phyloP scores from a whole-genome alignment of 2,329 filamentous ascomycete species.

The Lecanicillium sp. region DNA sequence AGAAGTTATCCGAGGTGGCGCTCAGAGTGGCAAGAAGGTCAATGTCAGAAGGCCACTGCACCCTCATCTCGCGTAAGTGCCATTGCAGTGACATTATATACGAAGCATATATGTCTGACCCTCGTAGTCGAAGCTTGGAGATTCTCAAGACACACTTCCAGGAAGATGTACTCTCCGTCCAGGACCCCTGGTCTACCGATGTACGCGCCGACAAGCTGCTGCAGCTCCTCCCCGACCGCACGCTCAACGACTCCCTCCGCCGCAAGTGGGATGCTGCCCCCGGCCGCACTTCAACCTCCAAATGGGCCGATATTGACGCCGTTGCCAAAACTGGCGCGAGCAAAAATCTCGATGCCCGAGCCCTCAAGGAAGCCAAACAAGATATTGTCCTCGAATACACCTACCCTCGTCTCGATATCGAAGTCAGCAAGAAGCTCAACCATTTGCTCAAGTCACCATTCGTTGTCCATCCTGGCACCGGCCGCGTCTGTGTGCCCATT shows the following conservation, averaged over 20 bases:
- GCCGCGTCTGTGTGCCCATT: conserved; percentile 92
- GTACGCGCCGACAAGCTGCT: conserved; percentile 74
- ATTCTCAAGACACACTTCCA: conserved; percentile 82
- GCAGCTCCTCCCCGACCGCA: conserved; percentile 74
- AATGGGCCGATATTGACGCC: conserved; percentile 92
- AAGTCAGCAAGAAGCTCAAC: conserved; percentile 96
- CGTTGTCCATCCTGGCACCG: conserved; percentile 91
- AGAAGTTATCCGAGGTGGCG: conserved; percentile 80
- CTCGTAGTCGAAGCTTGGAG: conserved; percentile 67
- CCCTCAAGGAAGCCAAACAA: conserved; percentile 83
- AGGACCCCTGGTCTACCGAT: conserved; percentile 74
- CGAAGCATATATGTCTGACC: background rate
- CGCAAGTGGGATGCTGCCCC: conserved; percentile 89
- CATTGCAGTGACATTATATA: too few relatives aligned
- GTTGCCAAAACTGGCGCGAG: conserved; percentile 71
- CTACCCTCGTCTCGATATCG: conserved; percentile 92
- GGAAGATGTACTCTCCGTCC: conserved; percentile 70
- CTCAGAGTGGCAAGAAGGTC: conserved; percentile 80
- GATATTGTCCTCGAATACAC: conserved; percentile 97
- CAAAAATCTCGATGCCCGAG: conserved; percentile 64
- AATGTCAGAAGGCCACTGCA: conserved; percentile 81
- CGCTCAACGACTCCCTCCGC: conserved; percentile 69
- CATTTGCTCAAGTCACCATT: conserved; percentile 97
- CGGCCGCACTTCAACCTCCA: conserved; percentile 66
- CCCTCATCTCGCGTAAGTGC: conserved; percentile 68